These are phyloP conservation scores for Fusarium anthophilum DNA, from an alignment of 2,329 filamentous ascomycete genomes.

Conservation along the genomic window DNA sequence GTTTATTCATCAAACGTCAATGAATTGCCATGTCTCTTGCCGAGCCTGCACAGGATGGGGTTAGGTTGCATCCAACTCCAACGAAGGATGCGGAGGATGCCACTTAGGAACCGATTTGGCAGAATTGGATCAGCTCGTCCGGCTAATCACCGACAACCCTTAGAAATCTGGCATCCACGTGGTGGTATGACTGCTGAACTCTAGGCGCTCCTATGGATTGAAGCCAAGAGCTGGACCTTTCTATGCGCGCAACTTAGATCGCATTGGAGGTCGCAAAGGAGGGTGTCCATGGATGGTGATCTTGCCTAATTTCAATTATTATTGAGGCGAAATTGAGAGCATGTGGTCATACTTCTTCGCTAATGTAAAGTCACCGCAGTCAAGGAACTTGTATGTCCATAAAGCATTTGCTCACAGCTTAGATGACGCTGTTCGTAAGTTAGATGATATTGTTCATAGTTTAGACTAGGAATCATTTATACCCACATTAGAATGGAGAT, in stretches of 20 bases:
- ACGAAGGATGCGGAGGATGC: neutral
- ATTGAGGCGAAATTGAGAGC: fast-evolving
- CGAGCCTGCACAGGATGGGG: neutral
- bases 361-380: no score
- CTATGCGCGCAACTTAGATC: neutral
- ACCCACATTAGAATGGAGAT: no score
- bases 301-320: fast-evolving
- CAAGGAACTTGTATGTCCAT: no score
- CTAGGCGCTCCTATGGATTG: neutral
- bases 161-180: neutral
- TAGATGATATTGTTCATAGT: neutral
- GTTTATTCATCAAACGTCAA: neutral
- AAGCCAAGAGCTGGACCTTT: neutral
- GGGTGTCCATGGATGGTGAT: fast-evolving
- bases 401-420: neutral
- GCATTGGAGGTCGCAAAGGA: neutral
- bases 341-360: fast-evolving
- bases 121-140: neutral
- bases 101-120: neutral
- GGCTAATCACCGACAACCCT: neutral
- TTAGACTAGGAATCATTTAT: neutral
- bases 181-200: neutral
- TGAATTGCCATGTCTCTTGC: neutral
- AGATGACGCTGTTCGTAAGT: neutral
- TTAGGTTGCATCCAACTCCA: neutral